Conservation (phyloP, 331 rosid genomes). For the Spiraea crenata region DNA sequence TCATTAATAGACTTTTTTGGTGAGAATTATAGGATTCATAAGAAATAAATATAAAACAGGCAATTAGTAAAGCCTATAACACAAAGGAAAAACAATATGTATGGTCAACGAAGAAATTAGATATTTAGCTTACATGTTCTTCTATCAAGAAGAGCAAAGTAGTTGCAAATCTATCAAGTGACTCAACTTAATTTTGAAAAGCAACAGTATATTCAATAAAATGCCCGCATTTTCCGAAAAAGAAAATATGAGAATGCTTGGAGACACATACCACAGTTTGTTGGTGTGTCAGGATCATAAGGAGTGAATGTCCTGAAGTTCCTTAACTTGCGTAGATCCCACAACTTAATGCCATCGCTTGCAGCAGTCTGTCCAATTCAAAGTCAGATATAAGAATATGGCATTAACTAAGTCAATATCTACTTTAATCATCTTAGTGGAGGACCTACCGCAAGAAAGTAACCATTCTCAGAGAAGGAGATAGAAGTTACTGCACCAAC, state of each 20-base stretch:
- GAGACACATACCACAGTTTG: conserved; percentile 67
- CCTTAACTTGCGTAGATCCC: conserved; percentile 96
- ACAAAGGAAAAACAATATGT: neutral
- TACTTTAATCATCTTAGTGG: neutral
- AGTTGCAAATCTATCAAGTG: neutral
- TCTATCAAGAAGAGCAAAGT: neutral
- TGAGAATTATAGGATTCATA: neutral
- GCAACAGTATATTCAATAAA: neutral
- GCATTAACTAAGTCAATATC: conserved; percentile 3
- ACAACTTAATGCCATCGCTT: conserved; percentile 90
- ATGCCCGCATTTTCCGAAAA: neutral
- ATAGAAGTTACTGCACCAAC: conserved; percentile 83
- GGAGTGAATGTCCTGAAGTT: conserved; percentile 88
- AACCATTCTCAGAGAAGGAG: conserved; percentile 97
- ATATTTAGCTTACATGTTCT: too few species aligned
- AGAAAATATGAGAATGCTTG: neutral
- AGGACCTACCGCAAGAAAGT: conserved; percentile 91
- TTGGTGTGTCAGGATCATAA: conserved; percentile 79
- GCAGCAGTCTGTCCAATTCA: conserved; percentile 84
- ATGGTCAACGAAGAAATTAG: neutral
- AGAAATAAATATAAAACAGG: neutral
- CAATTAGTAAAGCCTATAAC: neutral
- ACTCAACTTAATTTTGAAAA: neutral
- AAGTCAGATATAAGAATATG: conserved; percentile 22
- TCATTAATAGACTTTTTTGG: neutral